Percentiles rank a stretch among this genome's conserved stretches.
phyloP scores from a whole-genome alignment of 352 stramenopile species.

The Globisporangium alternatum region DNA sequence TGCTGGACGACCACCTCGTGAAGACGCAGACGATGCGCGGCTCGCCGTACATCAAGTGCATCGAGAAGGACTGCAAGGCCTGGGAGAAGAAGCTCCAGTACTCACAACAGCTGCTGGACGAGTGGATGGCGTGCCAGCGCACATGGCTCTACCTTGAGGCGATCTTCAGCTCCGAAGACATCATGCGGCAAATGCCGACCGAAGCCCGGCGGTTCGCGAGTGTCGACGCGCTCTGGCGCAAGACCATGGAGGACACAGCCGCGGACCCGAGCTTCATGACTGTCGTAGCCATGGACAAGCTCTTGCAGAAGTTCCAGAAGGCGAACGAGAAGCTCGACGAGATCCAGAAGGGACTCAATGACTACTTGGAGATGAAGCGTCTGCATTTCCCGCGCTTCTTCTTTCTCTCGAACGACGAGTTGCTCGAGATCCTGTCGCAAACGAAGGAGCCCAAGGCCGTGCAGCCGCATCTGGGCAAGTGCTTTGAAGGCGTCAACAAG shows the following conservation, averaged over 20 bases:
- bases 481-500: constrained; percentile 89
- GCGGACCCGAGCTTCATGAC: constrained; percentile 89
- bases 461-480: constrained; percentile 89
- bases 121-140: constrained; percentile 92
- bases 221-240: constrained; percentile 89
- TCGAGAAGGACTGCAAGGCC: constrained; percentile 89
- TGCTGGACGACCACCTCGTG: constrained; percentile 93
- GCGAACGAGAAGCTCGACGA: constrained; percentile 93
- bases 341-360: constrained; percentile 93
- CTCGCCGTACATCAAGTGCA: constrained; percentile 93
- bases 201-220: constrained; percentile 88
- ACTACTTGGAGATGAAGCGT: constrained; percentile 94
- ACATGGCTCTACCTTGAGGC: constrained; percentile 96
- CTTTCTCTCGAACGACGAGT: constrained; percentile 93
- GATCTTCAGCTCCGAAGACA: constrained; percentile 95
- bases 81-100: constrained; percentile 91
- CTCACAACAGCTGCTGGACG: constrained; percentile 90
- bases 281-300: constrained; percentile 85
- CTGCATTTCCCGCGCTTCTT: constrained; percentile 93
- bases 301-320: constrained; percentile 91
- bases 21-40: constrained; percentile 95
- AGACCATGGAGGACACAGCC: constrained; percentile 91
- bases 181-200: constrained; percentile 94
- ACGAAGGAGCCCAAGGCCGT: constrained; percentile 93
- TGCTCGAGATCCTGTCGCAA: constrained; percentile 92